Conservation (phyloP, 148 eudicot species). For the Fagopyrum tataricum region DNA sequence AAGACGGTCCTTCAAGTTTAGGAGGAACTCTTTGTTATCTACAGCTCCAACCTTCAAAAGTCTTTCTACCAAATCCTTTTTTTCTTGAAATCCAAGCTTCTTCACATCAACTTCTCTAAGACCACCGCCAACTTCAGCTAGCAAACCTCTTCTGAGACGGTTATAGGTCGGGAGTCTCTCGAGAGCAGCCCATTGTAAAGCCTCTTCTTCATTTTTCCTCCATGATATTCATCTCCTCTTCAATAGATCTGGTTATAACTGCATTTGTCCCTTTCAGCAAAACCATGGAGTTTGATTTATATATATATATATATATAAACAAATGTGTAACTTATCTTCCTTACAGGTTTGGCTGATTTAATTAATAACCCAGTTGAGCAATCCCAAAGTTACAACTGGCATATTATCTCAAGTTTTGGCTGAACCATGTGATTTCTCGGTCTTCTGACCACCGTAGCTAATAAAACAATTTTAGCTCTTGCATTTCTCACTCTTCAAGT, state of each 20-base stretch:
- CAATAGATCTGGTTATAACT: not conserved
- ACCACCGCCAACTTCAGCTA: slow-evolving; percentile 28
- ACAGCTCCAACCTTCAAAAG: slow-evolving; percentile 34
- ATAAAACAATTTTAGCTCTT: not conserved
- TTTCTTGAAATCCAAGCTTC: slow-evolving; percentile 33
- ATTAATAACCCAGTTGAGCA: too few species aligned
- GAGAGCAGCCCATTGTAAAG: slow-evolving; percentile 49
- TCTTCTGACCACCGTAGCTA: not conserved
- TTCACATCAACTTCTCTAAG: slow-evolving; percentile 32
- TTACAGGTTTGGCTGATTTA: not conserved
- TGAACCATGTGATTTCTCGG: too few species aligned
- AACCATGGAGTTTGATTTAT: too few species aligned
- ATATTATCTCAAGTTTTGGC: not conserved
- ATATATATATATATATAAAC: too few species aligned
- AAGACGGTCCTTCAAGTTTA: slow-evolving; percentile 34
- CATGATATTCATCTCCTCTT: not conserved
- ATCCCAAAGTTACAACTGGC: too few species aligned
- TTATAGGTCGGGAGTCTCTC: slow-evolving; percentile 43
- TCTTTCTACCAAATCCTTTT: slow-evolving; percentile 26
- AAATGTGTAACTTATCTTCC: too few species aligned
- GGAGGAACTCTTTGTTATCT: slow-evolving; percentile 47
- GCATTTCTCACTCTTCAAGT: not conserved
- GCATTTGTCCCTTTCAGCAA: not conserved
- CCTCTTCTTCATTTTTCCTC: slow-evolving; percentile 35
- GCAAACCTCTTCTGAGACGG: slow-evolving; percentile 37